phyloP scores from a whole-genome alignment of 148 eudicot genomes.

The Fallopia convolvulus region DNA sequence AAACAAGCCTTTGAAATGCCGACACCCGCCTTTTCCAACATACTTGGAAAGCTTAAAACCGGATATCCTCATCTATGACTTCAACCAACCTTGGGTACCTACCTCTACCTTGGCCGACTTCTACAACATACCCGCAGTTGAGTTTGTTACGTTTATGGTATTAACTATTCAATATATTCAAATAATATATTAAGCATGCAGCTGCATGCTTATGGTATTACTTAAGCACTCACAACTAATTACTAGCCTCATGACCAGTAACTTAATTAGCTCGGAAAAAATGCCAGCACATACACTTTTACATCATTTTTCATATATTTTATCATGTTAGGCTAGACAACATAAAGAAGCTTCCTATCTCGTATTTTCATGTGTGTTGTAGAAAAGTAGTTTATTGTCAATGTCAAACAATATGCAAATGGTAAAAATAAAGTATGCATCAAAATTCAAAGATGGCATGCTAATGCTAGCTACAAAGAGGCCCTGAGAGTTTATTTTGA shows the following conservation, averaged over 20 bases:
- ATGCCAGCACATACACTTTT: too few species aligned
- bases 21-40: conserved; percentile 7
- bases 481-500: too few species aligned
- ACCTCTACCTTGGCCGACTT: conserved; percentile 8
- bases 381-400: background rate
- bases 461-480: background rate
- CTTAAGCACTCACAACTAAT: too few species aligned
- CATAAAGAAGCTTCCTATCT: background rate
- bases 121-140: conserved; percentile 11
- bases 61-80: conserved; percentile 23
- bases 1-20: conserved; percentile 17
- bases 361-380: background rate
- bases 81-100: conserved; percentile 20
- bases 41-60: conserved; percentile 14
- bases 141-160: conserved; percentile 8
- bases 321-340: background rate
- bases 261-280: background rate
- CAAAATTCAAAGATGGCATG: conserved; percentile 2
- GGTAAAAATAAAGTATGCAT: background rate
- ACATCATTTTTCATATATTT: background rate
- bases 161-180: too few species aligned
- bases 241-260: too few species aligned
- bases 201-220: too few species aligned
- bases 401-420: background rate
- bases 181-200: too few species aligned